Evolutionary conservation across 1,284 basidiomycete genomes (phyloP).

Genomic region (Polyporus tsugae): DNA sequence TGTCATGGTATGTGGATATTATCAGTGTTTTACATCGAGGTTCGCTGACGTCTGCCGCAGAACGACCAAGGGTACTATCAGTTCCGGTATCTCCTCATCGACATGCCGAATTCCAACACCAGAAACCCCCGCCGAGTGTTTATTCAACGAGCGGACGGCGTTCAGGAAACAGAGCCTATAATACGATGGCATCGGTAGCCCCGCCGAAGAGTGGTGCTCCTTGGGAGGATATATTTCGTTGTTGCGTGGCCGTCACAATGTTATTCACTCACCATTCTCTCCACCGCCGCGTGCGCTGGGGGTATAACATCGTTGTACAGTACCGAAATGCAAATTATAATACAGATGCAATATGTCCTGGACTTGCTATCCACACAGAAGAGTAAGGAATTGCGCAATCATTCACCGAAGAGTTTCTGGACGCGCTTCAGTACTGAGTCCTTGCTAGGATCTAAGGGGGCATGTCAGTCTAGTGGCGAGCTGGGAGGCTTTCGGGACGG

Average conservation of each 20-base stretch:
- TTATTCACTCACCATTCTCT: conserved; percentile 26
- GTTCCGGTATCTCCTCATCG: conserved; percentile 79
- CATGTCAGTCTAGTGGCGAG: conserved; percentile 10
- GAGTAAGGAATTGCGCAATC: conserved; percentile 28
- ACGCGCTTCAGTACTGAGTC: conserved; percentile 98
- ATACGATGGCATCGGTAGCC: conserved; percentile 62
- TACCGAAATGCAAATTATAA: conserved; percentile 30
- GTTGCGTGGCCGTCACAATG: conserved; percentile 12
- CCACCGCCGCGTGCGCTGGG: conserved; percentile 13
- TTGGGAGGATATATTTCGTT: not conserved
- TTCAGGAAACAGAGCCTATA: conserved; percentile 75
- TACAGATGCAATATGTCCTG: conserved; percentile 30
- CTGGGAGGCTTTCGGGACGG: not conserved
- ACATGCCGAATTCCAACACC: conserved; percentile 76
- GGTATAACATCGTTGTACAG: conserved; percentile 33
- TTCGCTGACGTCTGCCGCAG: conserved; percentile 47
- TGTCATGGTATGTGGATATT: conserved; percentile 61
- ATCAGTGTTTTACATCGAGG: not conserved
- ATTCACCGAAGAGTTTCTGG: conserved; percentile 95
- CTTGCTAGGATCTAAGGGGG: conserved; percentile 86
- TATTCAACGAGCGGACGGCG: conserved; percentile 69
- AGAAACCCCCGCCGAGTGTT: conserved; percentile 73
- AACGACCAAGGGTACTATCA: conserved; percentile 80
- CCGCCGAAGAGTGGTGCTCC: not conserved
- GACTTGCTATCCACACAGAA: not conserved